A percentile compares a stretch with the other conserved stretches of the same genome.
These are phyloP conservation scores for Vitis rupestris DNA, from an alignment of 164 flowering plant genomes.

Conservation along the genomic window DNA sequence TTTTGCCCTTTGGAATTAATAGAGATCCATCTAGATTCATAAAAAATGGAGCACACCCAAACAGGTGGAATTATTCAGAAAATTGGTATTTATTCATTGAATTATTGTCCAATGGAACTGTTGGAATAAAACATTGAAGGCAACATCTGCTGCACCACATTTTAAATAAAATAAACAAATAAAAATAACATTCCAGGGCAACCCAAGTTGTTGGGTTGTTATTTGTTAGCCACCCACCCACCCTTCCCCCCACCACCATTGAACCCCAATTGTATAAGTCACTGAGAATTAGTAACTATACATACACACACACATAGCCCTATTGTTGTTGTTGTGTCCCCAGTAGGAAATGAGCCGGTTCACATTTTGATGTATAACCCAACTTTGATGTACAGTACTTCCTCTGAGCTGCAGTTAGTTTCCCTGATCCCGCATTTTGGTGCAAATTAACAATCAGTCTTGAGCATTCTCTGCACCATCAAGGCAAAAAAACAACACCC, in stretches of 20 bases:
- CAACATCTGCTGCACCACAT: no score
- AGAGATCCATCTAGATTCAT: no score
- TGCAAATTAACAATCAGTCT: slow-evolving; percentile 48
- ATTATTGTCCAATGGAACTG: no score
- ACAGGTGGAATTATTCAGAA: no score
- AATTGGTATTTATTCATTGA: no score
- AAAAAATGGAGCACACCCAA: no score
- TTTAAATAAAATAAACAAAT: no score
- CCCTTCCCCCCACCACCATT: not conserved
- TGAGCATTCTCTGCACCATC: slow-evolving; percentile 48
- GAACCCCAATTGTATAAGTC: slow-evolving; percentile 7
- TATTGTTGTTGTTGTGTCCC: slow-evolving; percentile 12
- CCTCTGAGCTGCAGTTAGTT: slow-evolving; percentile 54
- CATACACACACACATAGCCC: slow-evolving; percentile 1
- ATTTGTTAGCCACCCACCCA: not conserved
- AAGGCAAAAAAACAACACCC: not conserved
- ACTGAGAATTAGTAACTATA: slow-evolving; percentile 17
- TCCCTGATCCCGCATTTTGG: slow-evolving; percentile 53
- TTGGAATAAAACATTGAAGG: no score
- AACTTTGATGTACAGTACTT: slow-evolving; percentile 52
- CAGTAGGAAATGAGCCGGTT: slow-evolving; percentile 50
- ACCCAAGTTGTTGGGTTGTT: slow-evolving; percentile 8
- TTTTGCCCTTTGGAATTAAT: no score
- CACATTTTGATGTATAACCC: slow-evolving; percentile 39
- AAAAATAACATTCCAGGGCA: not conserved